phyloP scores from a whole-genome alignment of 129 eudicot species.

The Sambucus nigra region DNA sequence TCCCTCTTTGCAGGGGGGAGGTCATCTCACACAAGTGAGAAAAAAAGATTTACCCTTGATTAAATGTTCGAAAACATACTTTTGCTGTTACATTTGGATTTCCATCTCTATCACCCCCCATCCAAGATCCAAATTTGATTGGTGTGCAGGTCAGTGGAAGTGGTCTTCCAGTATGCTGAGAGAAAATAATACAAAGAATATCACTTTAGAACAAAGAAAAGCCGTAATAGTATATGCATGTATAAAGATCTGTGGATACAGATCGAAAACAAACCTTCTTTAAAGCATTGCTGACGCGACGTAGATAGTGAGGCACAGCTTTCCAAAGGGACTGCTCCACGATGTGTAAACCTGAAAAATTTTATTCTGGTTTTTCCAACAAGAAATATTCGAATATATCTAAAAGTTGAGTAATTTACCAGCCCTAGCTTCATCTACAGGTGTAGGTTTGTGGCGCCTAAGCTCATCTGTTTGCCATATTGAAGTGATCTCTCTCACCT shows the following conservation, averaged over 20 bases:
- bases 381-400: neutral
- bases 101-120: conserved; percentile 99
- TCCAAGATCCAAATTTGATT: conserved; percentile 94
- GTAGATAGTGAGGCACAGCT: conserved; percentile 91
- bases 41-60: too few species aligned
- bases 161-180: conserved; percentile 88
- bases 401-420: conserved; percentile 31
- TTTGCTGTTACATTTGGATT: conserved; percentile 97
- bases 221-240: conserved; percentile 2
- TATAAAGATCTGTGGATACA: neutral
- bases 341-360: conserved; percentile 56
- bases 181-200: neutral
- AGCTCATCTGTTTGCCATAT: conserved; percentile 99
- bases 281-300: conserved; percentile 95
- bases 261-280: conserved; percentile 55
- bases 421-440: conserved; percentile 96
- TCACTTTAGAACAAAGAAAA: neutral
- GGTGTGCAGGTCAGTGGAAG: conserved; percentile 98
- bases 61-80: conserved; percentile 26
- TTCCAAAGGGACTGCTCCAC: conserved; percentile 99
- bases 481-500: conserved; percentile 96
- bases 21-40: too few species aligned
- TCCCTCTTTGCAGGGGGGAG: neutral
- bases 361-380: neutral
- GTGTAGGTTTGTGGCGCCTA: conserved; percentile 95